Evolutionary conservation across 371 early-diverging fungal species (phyloP).

Genomic region (Mortierella sp.): DNA sequence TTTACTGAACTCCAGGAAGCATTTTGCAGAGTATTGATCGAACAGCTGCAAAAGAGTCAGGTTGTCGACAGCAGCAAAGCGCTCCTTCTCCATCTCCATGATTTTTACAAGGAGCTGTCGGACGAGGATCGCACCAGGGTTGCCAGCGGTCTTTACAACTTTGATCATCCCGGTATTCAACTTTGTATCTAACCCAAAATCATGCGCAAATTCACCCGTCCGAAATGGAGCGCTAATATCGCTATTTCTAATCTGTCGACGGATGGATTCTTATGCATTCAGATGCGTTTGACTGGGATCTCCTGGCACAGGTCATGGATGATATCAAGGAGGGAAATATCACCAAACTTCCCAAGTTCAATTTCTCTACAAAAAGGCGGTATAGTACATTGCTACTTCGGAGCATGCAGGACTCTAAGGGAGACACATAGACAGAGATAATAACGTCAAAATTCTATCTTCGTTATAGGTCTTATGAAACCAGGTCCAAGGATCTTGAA

Average conservation of each 20-base stretch:
- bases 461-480: slow-evolving; percentile 26
- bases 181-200: not conserved
- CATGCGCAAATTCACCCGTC: too few species aligned
- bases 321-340: slow-evolving; percentile 33
- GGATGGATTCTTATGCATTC: too few species aligned
- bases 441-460: not conserved
- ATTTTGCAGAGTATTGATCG: slow-evolving; percentile 40
- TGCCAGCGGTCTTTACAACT: slow-evolving; percentile 63
- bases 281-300: slow-evolving; percentile 52
- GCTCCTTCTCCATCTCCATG: slow-evolving; percentile 61
- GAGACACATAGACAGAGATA: too few species aligned
- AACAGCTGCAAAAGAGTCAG: slow-evolving; percentile 40
- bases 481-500: slow-evolving; percentile 31
- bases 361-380: slow-evolving; percentile 49
- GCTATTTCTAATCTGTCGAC: slow-evolving; percentile 66
- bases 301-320: slow-evolving; percentile 34
- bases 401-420: too few species aligned
- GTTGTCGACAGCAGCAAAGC: slow-evolving; percentile 44
- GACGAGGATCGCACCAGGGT: slow-evolving; percentile 58
- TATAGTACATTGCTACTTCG: not conserved
- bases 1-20: too few species aligned
- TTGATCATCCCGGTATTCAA: slow-evolving; percentile 67
- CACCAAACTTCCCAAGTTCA: slow-evolving; percentile 35
- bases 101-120: slow-evolving; percentile 65
- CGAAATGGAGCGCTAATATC: too few species aligned